phyloP scores from a whole-genome alignment of 371 early-diverging fungal species.

The Mortierella sp. region DNA sequence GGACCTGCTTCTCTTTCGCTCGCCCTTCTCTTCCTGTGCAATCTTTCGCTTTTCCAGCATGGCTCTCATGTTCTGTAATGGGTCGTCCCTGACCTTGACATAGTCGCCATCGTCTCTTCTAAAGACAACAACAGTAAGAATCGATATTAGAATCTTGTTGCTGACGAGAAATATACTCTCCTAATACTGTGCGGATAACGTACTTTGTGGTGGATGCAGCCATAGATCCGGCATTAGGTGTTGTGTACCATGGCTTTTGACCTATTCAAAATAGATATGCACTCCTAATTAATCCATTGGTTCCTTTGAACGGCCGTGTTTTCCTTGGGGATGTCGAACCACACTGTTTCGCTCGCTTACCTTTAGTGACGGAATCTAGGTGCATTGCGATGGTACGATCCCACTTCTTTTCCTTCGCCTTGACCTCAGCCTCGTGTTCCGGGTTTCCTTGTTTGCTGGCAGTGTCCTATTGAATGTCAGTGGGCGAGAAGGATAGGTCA shows the following conservation, averaged over 20 bases:
- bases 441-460: slow-evolving; percentile 59
- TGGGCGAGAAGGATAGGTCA: not conserved
- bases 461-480: slow-evolving; percentile 9
- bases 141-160: not conserved
- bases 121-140: not conserved
- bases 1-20: slow-evolving; percentile 13
- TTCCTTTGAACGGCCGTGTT: not conserved
- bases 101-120: slow-evolving; percentile 10
- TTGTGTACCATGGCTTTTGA: slow-evolving; percentile 30
- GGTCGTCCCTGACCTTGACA: slow-evolving; percentile 41
- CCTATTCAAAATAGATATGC: not conserved
- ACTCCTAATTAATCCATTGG: not conserved
- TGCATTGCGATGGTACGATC: slow-evolving; percentile 76
- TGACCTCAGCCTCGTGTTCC: slow-evolving; percentile 72
- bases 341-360: slow-evolving; percentile 20
- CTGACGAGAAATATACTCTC: no score
- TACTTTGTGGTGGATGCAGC: slow-evolving; percentile 1
- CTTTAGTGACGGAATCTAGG: slow-evolving; percentile 65
- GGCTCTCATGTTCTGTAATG: slow-evolving; percentile 23
- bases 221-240: not conserved
- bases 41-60: slow-evolving; percentile 28
- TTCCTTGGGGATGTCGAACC: no score
- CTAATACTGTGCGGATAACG: not conserved
- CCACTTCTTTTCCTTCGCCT: slow-evolving; percentile 68
- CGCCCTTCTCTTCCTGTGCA: slow-evolving; percentile 13